phyloP scores from a whole-genome alignment of 2,329 filamentous ascomycete species.

The Byssothecium circinans region DNA sequence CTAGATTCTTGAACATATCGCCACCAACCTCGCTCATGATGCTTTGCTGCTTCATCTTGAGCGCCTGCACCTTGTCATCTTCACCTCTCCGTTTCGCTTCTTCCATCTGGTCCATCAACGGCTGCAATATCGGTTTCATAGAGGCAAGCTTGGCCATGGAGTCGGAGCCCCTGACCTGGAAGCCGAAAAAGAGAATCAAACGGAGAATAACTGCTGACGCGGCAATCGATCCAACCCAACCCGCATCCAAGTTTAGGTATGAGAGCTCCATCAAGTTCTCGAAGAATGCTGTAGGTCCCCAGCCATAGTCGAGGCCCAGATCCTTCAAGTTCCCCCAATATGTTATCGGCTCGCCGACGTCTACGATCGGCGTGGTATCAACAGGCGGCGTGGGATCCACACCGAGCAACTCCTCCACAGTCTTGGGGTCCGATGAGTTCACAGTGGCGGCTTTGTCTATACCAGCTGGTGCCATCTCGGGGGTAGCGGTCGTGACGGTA shows the following conservation, averaged over 20 bases:
- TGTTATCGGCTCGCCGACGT: slow-evolving; percentile 65
- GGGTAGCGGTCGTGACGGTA: slow-evolving; percentile 32
- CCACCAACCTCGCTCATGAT: slow-evolving; percentile 61
- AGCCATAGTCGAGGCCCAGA: slow-evolving; percentile 86
- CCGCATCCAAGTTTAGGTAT: slow-evolving; percentile 72
- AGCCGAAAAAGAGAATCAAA: slow-evolving; percentile 62
- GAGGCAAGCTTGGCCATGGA: slow-evolving; percentile 63
- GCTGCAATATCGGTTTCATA: slow-evolving; percentile 60
- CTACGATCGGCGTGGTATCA: slow-evolving; percentile 20
- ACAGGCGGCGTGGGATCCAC: slow-evolving; percentile 15
- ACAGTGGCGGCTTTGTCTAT: slow-evolving; percentile 35
- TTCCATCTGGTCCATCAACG: slow-evolving; percentile 60
- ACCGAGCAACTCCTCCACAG: slow-evolving; percentile 26
- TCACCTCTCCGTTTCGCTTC: slow-evolving; percentile 49
- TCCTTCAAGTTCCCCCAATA: slow-evolving; percentile 79
- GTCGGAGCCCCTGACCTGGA: slow-evolving; percentile 64
- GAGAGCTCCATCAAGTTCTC: slow-evolving; percentile 80
- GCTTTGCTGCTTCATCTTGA: slow-evolving; percentile 51
- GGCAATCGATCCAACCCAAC: slow-evolving; percentile 81
- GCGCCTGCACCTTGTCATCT: slow-evolving; percentile 36
- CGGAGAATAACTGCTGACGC: slow-evolving; percentile 68
- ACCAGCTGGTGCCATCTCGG: slow-evolving; percentile 41
- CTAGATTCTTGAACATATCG: slow-evolving; percentile 41
- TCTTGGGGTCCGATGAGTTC: slow-evolving; percentile 14
- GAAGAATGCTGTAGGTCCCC: slow-evolving; percentile 72